Conservation (phyloP, 1,284 basidiomycete genomes). For the Pseudomicrostroma phylloplanum region DNA sequence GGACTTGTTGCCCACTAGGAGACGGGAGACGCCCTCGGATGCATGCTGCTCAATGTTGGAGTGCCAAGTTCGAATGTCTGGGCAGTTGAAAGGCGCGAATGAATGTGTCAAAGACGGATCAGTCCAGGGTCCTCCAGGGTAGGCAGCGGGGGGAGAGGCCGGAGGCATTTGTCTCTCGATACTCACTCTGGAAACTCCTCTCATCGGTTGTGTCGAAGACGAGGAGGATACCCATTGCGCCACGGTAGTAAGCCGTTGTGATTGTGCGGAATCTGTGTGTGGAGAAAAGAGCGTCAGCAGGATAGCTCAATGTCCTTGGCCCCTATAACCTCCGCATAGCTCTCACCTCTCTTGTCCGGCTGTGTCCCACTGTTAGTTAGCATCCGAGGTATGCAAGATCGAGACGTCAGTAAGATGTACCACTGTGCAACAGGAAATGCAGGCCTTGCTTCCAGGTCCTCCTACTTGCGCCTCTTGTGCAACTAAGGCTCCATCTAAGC, state of each 20-base stretch:
- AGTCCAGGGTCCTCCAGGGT: neutral
- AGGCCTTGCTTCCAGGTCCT: neutral
- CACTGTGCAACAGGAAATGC: neutral
- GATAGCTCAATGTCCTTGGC: too few relatives aligned
- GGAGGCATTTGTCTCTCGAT: neutral
- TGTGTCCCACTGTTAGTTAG: slow-evolving; percentile 77
- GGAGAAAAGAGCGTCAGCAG: too few relatives aligned
- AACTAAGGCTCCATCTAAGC: neutral
- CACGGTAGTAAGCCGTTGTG: slow-evolving; percentile 99
- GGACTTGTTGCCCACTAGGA: slow-evolving; percentile 97
- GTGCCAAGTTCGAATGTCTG: slow-evolving; percentile 98
- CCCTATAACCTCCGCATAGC: too few relatives aligned
- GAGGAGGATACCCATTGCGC: slow-evolving; percentile 97
- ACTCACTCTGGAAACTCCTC: slow-evolving; percentile 89
- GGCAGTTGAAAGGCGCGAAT: neutral
- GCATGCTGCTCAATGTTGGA: slow-evolving; percentile 98
- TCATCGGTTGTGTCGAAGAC: slow-evolving; percentile 99
- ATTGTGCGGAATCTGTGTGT: slow-evolving; percentile 75
- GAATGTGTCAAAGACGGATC: neutral
- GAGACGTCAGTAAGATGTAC: neutral
- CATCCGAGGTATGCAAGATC: neutral
- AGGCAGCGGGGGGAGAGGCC: slow-evolving; percentile 1
- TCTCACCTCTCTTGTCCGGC: slow-evolving; percentile 83
- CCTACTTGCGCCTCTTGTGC: too few relatives aligned
- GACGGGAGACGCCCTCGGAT: slow-evolving; percentile 97